Percentiles rank a stretch among this genome's conserved stretches.
These are phyloP conservation scores for Raphanus raphanistrum DNA, from an alignment of 345 rosid species.

Conservation along the genomic window DNA sequence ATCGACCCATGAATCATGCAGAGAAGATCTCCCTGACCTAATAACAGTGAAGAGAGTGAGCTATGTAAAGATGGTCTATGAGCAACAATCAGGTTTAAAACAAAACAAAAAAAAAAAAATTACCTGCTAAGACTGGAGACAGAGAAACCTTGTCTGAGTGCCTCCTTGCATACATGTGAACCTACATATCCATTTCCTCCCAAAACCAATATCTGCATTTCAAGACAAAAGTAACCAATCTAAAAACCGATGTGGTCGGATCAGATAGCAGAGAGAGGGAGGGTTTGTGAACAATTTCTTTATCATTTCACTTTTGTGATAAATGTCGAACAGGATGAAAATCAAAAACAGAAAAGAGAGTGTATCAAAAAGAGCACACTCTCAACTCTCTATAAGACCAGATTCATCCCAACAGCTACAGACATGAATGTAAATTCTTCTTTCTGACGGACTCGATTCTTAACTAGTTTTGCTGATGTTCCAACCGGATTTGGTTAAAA, in stretches of 20 bases:
- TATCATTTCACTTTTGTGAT: too few relatives aligned
- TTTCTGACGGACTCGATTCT: too few relatives aligned
- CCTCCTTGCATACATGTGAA: slow-evolving; percentile 43
- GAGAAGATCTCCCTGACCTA: slow-evolving; percentile 62
- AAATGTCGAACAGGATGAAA: too few relatives aligned
- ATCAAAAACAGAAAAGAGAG: too few relatives aligned
- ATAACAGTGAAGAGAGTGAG: not conserved
- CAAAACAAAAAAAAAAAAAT: not conserved
- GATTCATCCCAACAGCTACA: not conserved
- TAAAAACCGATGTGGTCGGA: not conserved
- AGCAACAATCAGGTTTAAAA: not conserved
- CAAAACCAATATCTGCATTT: slow-evolving; percentile 37
- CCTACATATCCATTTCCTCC: slow-evolving; percentile 48
- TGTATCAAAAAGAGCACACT: not conserved
- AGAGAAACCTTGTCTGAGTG: slow-evolving; percentile 39
- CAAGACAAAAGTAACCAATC: slow-evolving; percentile 14
- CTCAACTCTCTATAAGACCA: not conserved
- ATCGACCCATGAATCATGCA: slow-evolving; percentile 54
- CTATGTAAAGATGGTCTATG: not conserved
- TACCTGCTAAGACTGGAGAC: slow-evolving; percentile 46
- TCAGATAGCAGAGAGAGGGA: not conserved
- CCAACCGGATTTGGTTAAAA: not conserved
- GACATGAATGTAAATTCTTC: too few relatives aligned
- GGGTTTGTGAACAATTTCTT: too few relatives aligned
- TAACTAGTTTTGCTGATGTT: not conserved